These are phyloP conservation scores for Fusarium drepaniforme DNA, from an alignment of 2,329 filamentous ascomycete genomes.

Conservation along the genomic window DNA sequence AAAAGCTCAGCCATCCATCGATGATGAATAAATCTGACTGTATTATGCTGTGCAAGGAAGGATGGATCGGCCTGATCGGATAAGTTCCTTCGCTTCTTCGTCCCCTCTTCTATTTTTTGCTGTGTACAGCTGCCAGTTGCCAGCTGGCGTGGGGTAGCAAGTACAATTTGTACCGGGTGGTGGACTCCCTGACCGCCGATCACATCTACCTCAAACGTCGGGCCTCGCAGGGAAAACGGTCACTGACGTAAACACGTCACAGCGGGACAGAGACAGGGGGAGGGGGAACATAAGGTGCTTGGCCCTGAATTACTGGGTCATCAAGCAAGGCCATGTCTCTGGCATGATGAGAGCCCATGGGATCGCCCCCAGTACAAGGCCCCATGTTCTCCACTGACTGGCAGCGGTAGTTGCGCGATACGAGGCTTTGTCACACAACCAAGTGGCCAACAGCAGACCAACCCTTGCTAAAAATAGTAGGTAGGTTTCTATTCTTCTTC, in stretches of 20 bases:
- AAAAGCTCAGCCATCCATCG: background rate
- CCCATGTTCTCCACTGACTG: background rate
- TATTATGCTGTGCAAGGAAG: background rate
- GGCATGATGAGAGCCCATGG: background rate
- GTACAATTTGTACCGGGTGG: conserved; percentile 14
- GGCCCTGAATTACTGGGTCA: background rate
- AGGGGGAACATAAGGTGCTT: background rate
- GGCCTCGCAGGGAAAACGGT: background rate
- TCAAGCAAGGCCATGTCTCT: background rate
- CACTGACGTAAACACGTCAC: conserved; percentile 7
- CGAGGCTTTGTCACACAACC: conserved; percentile 7
- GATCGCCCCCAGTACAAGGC: background rate
- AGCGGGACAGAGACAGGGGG: background rate
- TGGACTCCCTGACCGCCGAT: conserved; percentile 6
- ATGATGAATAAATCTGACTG: conserved; percentile 2
- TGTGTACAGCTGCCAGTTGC: background rate
- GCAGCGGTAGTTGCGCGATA: conserved; percentile 6
- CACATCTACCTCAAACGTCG: conserved; percentile 1
- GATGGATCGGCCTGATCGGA: background rate
- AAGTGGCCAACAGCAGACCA: background rate
- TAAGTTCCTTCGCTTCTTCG: background rate
- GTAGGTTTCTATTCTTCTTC: background rate
- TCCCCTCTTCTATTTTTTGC: background rate
- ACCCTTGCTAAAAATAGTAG: conserved; percentile 32
- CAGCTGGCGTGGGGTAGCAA: background rate